Base-by-base conservation (phyloP, 306 rosid genomes). In the Cicer judaicum region DNA sequence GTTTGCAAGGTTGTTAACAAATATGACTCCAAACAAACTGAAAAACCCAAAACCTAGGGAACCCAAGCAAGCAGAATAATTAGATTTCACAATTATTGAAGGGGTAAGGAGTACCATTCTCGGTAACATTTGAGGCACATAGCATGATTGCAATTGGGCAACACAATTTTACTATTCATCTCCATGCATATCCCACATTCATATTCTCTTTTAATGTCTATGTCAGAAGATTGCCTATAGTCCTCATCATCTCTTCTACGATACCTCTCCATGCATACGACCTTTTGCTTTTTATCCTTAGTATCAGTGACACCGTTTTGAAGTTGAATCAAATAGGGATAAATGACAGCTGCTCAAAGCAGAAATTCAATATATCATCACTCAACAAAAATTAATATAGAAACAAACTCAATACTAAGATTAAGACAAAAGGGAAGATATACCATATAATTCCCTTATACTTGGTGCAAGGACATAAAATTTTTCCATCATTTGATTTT, bases 161-260 rank as follows among this genome's bases (percentile, higher is more conserved):
- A 78, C 21, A 93, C 95, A 83, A 90, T 88, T 85, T 93, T 93
- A 75, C 90, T 87, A 82, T 87, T 89, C 80, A 81, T 82, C 78
- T 93, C 97, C 98, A 93, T 88, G 79, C 98, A 93, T 79, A 93
- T 93, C 64, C 97, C 98, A 59, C 98, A 93, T 83, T 93, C 98
- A 75, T 93, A 96, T 78, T 93, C 98, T 71, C 98, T 86, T 85
- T 93, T 97, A 78, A 81, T 73, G 56, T 93, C 97, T 57, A 84
- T 80, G 77, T 93, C 98, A 2, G 90, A 84, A 61, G 81, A 79
- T 42, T 69, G 89, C 74, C 86, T 39, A 34, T 59, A 50, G 39
- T 88, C 98, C 43, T 86, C 96, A 1, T 87, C 94, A 72, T 89
- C 98, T 82, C 97, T 88, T 81, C 90, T 86, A 24, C 94, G 82